These are phyloP conservation scores for Dothistroma septosporum DNA, from an alignment of 2,329 filamentous ascomycete genomes.

Conservation along the genomic window DNA sequence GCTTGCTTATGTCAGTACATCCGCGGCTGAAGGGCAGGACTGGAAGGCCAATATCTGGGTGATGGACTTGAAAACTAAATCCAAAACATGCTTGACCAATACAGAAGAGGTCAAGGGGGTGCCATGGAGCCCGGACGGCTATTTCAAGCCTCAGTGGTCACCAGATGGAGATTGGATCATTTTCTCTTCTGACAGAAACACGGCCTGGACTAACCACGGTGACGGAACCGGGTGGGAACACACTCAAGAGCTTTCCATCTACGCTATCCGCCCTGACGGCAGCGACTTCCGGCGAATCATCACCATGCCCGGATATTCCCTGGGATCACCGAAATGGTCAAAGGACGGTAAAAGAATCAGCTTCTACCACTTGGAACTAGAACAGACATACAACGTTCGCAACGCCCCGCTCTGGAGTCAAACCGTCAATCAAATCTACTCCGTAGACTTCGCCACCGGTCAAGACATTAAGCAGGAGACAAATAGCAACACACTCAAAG, in stretches of 20 bases:
- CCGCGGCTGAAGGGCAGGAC: not conserved
- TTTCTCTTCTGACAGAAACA: constrained; percentile 13
- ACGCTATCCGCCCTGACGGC: constrained; percentile 10
- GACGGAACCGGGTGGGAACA: constrained; percentile 8
- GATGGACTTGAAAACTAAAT: constrained; percentile 4
- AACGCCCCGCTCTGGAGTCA: not conserved
- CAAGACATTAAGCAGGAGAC: constrained; percentile 9
- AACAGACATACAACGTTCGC: constrained; percentile 5
- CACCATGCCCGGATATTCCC: not conserved
- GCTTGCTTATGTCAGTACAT: constrained; percentile 11
- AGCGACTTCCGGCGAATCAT: constrained; percentile 6
- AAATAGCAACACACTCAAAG: constrained; percentile 5
- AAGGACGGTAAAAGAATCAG: constrained; percentile 2
- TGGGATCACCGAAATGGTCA: constrained; percentile 9
- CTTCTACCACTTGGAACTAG: constrained; percentile 5
- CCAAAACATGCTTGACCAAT: not conserved
- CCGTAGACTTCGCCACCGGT: constrained; percentile 15
- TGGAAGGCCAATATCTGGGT: constrained; percentile 10
- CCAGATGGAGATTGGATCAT: constrained; percentile 13
- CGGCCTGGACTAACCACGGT: constrained; percentile 50
- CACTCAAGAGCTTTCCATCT: constrained; percentile 12
- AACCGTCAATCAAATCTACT: constrained; percentile 7
- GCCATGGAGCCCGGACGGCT: constrained; percentile 4
- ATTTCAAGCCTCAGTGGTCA: constrained; percentile 11
- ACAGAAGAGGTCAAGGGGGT: constrained; percentile 3